Evolutionary conservation across 1,284 basidiomycete species (phyloP).

Genomic region (Cutaneotrichosporon sp.): DNA sequence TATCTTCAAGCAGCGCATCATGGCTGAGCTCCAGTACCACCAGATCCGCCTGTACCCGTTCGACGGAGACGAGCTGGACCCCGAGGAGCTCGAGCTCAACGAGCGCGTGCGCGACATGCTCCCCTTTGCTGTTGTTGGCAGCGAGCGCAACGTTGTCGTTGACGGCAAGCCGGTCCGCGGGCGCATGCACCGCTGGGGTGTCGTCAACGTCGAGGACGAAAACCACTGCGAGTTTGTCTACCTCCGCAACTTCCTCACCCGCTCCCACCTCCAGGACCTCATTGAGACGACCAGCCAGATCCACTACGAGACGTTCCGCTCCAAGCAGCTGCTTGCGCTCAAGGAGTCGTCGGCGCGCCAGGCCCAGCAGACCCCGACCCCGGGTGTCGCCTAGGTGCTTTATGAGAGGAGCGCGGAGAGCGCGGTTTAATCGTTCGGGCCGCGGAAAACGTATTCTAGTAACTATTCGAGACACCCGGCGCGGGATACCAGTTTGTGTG

Average conservation of each 20-base stretch:
- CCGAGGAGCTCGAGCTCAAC: slow-evolving; percentile 81
- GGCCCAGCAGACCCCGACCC: slow-evolving; percentile 28
- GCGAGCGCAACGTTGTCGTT: slow-evolving; percentile 88
- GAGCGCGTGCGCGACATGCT: slow-evolving; percentile 89
- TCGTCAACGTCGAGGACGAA: slow-evolving; percentile 96
- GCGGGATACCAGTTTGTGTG: slow-evolving; percentile 19
- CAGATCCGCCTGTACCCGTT: slow-evolving; percentile 96
- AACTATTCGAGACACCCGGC: slow-evolving; percentile 14
- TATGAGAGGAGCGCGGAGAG: background rate
- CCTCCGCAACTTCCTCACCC: slow-evolving; percentile 91
- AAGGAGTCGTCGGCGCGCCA: slow-evolving; percentile 53
- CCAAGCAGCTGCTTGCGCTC: slow-evolving; percentile 70
- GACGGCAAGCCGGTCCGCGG: slow-evolving; percentile 94
- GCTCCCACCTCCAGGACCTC: slow-evolving; percentile 89
- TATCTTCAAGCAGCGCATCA: slow-evolving; percentile 91
- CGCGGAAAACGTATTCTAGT: slow-evolving; percentile 9
- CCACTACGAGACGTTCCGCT: slow-evolving; percentile 99
- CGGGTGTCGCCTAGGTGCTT: slow-evolving; percentile 11
- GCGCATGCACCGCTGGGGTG: slow-evolving; percentile 96
- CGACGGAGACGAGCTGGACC: slow-evolving; percentile 92
- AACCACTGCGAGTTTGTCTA: slow-evolving; percentile 98
- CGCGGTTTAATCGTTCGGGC: slow-evolving; percentile 5
- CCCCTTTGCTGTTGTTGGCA: slow-evolving; percentile 95
- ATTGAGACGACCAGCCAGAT: slow-evolving; percentile 99
- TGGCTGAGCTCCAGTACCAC: slow-evolving; percentile 87